Evolutionary conservation across 192 early-diverging fungal species (phyloP), one percentile per base, ranked within the genome.

Genomic region (Entomortierella lignicola): DNA sequence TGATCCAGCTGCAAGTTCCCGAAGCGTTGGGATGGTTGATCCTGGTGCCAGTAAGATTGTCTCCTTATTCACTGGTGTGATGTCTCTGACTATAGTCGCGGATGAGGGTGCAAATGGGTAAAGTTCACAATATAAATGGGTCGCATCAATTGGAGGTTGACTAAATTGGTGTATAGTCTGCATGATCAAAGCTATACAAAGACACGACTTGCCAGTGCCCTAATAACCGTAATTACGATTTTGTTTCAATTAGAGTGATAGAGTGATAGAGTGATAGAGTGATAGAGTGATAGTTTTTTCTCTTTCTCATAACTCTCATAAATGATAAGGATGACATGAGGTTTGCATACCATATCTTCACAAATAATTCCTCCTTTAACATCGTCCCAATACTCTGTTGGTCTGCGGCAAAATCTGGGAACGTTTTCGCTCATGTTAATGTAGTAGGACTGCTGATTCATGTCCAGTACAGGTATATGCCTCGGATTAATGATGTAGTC

Each of bases 181-280:
- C 8, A 91, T 71, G 20, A 91, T 87, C 11, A 90, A 72, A 12
- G 92, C 88, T 15, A 94, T 73, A 48, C 90, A 91, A 23, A 92
- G 87, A 69, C 89, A 88, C 0, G 92, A 94, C 65, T 94, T 94
- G 10, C 94, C 94, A 2, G 91, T 93, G n/a, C 94, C 94, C 83
- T 85, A 37, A 52, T 50, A 25, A 23, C 8, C 5, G 25, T 37
- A 37, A 10, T 37, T 37, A 37, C 10, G 10, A 37, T 37, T 1
- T 10, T 0, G 29, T 29, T 56, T n/a, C n/a, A n/a, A n/a, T n/a
- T n/a, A n/a, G n/a, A n/a, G n/a, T n/a, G n/a, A n/a, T n/a, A n/a
- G n/a, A n/a, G n/a, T n/a, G n/a, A n/a, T n/a, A n/a, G n/a, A n/a
- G n/a, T n/a, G n/a, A n/a, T n/a, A n/a, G n/a, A n/a, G n/a, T n/a